These are phyloP conservation scores for Waltergamsia citrina DNA, from an alignment of 2,329 filamentous ascomycete genomes.

Conservation along the genomic window DNA sequence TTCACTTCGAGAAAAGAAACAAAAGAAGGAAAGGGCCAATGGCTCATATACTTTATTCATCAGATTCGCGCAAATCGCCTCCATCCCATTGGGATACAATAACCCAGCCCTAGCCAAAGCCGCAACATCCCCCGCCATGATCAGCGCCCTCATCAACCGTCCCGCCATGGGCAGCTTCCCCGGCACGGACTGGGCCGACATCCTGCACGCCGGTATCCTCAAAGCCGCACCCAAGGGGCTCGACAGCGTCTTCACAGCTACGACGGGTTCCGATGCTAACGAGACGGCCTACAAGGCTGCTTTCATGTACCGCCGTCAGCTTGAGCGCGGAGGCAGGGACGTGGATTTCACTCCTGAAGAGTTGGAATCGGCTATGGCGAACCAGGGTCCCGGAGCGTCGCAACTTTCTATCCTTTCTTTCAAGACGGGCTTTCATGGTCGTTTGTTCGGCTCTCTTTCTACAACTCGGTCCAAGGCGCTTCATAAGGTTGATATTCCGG, in stretches of 20 bases:
- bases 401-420: conserved; percentile 79
- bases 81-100: conserved; percentile 88
- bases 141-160: conserved; percentile 73
- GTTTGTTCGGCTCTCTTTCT: conserved; percentile 77
- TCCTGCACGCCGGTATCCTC: conserved; percentile 73
- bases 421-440: conserved; percentile 82
- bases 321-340: conserved; percentile 63
- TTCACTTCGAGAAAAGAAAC: too few relatives aligned
- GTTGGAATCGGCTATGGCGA: conserved; percentile 66
- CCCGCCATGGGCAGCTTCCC: conserved; percentile 90
- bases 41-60: too few relatives aligned
- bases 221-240: conserved; percentile 75
- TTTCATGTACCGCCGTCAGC: conserved; percentile 83
- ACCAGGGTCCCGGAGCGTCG: conserved; percentile 67
- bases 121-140: conserved; percentile 70
- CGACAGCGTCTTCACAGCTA: conserved; percentile 83
- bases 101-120: conserved; percentile 66
- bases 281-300: conserved; percentile 93
- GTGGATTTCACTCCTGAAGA: conserved; percentile 77
- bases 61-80: conserved; percentile 85
- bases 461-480: conserved; percentile 90
- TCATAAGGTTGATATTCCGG: conserved; percentile 90
- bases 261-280: conserved; percentile 86
- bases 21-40: too few relatives aligned
- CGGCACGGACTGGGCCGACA: conserved; percentile 69